Percentiles rank a stretch among this genome's conserved stretches.
Evolutionary conservation across 805 yeast genomes (phyloP).

Genomic region (Groenewaldozyma tartarivorans): DNA sequence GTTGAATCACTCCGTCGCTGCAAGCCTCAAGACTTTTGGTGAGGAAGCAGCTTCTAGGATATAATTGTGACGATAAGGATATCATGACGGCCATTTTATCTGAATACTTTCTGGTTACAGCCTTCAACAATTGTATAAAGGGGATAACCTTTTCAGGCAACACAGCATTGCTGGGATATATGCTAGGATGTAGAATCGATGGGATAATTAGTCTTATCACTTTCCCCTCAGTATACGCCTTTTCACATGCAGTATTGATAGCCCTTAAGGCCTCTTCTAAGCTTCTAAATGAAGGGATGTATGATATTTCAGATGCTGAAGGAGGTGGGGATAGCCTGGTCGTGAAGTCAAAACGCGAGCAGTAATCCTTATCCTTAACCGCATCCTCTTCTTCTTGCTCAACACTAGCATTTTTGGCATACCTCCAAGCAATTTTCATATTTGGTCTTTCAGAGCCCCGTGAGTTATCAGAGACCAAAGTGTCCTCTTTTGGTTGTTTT

Average conservation of each 20-base stretch:
- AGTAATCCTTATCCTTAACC: not conserved
- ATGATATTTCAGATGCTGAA: slow-evolving; percentile 47
- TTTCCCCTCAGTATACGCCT: slow-evolving; percentile 24
- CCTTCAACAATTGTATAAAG: slow-evolving; percentile 50
- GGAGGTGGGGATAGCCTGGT: slow-evolving; percentile 61
- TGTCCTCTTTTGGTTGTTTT: slow-evolving; percentile 28
- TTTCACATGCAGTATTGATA: slow-evolving; percentile 8
- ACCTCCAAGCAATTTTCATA: slow-evolving; percentile 91
- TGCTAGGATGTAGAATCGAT: slow-evolving; percentile 66
- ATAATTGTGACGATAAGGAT: slow-evolving; percentile 57
- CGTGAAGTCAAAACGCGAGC: slow-evolving; percentile 46
- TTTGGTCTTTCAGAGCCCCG: slow-evolving; percentile 19
- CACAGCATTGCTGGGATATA: slow-evolving; percentile 47
- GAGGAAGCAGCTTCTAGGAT: slow-evolving; percentile 43
- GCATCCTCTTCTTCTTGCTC: not conserved
- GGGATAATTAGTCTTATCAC: slow-evolving; percentile 66
- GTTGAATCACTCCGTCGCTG: slow-evolving; percentile 58
- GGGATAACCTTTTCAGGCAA: slow-evolving; percentile 42
- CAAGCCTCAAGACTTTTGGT: slow-evolving; percentile 47
- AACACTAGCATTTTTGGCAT: slow-evolving; percentile 38
- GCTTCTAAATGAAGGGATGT: slow-evolving; percentile 28
- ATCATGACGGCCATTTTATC: slow-evolving; percentile 40
- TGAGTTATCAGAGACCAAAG: slow-evolving; percentile 25
- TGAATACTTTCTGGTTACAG: slow-evolving; percentile 39
- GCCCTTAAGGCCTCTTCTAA: not conserved